These are phyloP conservation scores for Colletotrichum sojae DNA, from an alignment of 2,329 filamentous ascomycete species.

Conservation along the genomic window DNA sequence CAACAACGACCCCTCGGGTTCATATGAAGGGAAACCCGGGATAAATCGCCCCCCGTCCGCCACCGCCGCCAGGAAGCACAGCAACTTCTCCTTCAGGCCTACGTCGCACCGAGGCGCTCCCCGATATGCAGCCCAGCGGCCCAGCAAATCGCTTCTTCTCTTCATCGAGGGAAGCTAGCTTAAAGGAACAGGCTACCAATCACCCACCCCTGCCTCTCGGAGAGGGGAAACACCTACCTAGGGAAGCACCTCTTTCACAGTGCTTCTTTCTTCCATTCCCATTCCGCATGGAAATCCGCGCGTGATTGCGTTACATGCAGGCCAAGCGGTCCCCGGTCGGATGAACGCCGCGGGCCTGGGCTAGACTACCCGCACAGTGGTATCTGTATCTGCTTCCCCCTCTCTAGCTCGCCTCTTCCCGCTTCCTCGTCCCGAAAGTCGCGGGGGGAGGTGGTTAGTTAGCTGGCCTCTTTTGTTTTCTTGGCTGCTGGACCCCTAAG, in stretches of 20 bases:
- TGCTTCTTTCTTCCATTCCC: too few relatives aligned
- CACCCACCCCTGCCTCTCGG: not conserved
- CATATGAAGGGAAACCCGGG: too few relatives aligned
- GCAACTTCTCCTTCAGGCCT: not conserved
- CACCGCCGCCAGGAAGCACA: not conserved
- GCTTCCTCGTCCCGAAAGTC: not conserved
- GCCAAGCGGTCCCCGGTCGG: conserved; percentile 17
- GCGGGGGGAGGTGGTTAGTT: not conserved
- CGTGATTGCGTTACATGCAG: not conserved
- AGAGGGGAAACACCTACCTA: conserved; percentile 24
- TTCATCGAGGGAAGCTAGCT: conserved; percentile 16
- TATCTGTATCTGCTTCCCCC: too few relatives aligned
- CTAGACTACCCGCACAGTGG: not conserved
- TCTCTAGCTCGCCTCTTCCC: not conserved
- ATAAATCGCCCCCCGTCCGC: too few relatives aligned
- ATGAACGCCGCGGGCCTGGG: not conserved
- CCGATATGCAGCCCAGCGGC: conserved; percentile 34
- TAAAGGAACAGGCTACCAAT: conserved; percentile 9
- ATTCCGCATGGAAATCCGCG: not conserved
- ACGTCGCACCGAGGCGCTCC: conserved; percentile 16
- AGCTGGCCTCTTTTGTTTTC: too few relatives aligned
- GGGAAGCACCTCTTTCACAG: not conserved
- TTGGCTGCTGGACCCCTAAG: too few relatives aligned
- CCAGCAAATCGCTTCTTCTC: conserved; percentile 1
- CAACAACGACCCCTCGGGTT: too few relatives aligned